Evolutionary conservation across 2,329 filamentous ascomycete genomes (phyloP).

Genomic region (Xylariaceae sp.): DNA sequence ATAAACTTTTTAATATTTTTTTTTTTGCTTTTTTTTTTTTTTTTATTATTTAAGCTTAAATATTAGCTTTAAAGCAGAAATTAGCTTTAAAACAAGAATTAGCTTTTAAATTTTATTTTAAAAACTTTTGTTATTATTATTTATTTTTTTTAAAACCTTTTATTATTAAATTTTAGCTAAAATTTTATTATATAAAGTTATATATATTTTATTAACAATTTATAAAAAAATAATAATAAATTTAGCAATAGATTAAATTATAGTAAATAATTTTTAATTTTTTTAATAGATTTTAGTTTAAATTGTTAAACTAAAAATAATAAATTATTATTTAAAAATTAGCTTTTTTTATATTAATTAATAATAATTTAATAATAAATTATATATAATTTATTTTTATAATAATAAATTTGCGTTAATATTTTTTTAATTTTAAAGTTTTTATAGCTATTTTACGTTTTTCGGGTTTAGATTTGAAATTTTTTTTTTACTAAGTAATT

Average conservation of each 20-base stretch:
- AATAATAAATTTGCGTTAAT: not conserved
- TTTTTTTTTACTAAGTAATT: too few relatives aligned
- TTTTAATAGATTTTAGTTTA: not conserved
- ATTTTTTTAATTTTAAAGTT: too few relatives aligned
- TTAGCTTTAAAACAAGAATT: not conserved
- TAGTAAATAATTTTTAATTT: not conserved
- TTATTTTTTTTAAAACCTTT: not conserved
- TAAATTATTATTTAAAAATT: not conserved
- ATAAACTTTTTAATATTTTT: not conserved
- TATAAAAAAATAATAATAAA: not conserved
- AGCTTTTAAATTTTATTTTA: not conserved
- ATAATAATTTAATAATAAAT: not conserved
- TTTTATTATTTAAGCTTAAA: not conserved
- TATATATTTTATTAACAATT: too few relatives aligned
- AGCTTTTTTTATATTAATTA: not conserved
- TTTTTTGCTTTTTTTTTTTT: not conserved
- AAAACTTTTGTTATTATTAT: not conserved
- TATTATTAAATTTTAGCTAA: not conserved
- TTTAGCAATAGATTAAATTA: not conserved
- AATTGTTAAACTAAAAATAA: not conserved
- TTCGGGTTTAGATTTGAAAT: not conserved
- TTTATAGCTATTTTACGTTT: not conserved
- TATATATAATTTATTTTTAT: not conserved
- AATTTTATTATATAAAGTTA: not conserved
- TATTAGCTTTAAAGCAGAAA: not conserved